These are phyloP conservation scores for Prosopis cineraria DNA, from an alignment of 306 rosid genomes.

Conservation along the genomic window DNA sequence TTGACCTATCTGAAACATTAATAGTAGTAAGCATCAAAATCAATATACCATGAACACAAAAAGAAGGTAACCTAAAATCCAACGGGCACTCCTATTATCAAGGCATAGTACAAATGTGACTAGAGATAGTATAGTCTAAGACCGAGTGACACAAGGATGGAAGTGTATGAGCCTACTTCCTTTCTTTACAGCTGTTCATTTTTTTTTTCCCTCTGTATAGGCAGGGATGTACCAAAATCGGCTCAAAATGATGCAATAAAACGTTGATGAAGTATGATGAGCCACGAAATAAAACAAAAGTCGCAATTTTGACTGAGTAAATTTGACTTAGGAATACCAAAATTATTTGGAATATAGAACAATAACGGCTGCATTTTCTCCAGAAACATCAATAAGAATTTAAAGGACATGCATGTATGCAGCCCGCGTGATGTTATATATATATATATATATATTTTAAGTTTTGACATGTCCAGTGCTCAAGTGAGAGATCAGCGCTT, in stretches of 20 bases:
- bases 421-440: background rate
- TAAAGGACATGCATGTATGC: background rate
- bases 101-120: background rate
- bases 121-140: background rate
- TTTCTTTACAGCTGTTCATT: background rate
- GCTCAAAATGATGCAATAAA: background rate
- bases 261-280: background rate
- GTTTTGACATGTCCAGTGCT: background rate
- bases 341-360: background rate
- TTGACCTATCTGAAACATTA: slow-evolving; percentile 62
- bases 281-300: background rate
- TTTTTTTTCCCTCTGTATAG: background rate
- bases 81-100: background rate
- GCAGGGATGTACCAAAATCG: background rate
- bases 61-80: background rate
- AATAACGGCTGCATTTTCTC: background rate
- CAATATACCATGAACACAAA: background rate
- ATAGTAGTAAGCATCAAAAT: background rate
- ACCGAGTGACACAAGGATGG: background rate
- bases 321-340: no score
- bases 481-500: background rate
- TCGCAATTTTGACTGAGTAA: background rate
- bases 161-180: background rate
- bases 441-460: no score
- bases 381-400: background rate